Conservation (phyloP, 495 filamentous ascomycete genomes). For the Hyaloscypha variabilis region DNA sequence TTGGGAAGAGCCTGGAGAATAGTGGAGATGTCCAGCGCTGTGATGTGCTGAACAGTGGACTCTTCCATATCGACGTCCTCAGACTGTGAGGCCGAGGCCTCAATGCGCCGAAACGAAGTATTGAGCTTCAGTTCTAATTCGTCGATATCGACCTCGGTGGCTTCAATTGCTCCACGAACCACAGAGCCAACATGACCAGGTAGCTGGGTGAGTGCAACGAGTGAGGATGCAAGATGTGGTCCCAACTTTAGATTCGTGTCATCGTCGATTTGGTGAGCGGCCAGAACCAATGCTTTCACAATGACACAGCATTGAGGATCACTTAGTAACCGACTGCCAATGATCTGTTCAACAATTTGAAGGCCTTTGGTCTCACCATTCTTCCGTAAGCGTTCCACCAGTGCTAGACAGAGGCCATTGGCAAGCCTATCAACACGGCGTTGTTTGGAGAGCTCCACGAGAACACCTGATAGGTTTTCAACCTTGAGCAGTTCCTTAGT, state of each 20-base stretch:
- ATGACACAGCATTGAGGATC: conserved; percentile 62
- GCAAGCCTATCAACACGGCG: conserved; percentile 73
- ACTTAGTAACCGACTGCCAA: conserved; percentile 62
- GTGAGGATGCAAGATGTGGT: conserved; percentile 61
- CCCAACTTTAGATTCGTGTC: conserved; percentile 54
- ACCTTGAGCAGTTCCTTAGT: conserved; percentile 69
- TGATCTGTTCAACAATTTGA: conserved; percentile 57
- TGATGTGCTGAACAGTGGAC: conserved; percentile 30
- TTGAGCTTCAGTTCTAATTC: conserved; percentile 72
- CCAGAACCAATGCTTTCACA: conserved; percentile 62
- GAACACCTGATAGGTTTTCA: conserved; percentile 54
- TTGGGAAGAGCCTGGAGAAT: conserved; percentile 38
- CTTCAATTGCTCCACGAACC: conserved; percentile 60
- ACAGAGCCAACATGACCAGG: conserved; percentile 54
- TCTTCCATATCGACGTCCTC: conserved; percentile 59
- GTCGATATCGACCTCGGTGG: conserved; percentile 65
- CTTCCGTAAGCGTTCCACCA: conserved; percentile 64
- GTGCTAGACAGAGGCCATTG: conserved; percentile 69
- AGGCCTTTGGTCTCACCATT: conserved; percentile 60
- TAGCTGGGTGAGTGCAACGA: conserved; percentile 62
- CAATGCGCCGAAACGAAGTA: conserved; percentile 57
- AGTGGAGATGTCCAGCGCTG: conserved; percentile 23
- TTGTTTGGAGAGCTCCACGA: conserved; percentile 63
- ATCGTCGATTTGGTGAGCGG: conserved; percentile 53
- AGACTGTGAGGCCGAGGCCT: conserved; percentile 34